A percentile compares a stretch with the other conserved stretches of the same genome.
Conservation (phyloP, 495 filamentous ascomycete species). For the Daldinia bambusicola region DNA sequence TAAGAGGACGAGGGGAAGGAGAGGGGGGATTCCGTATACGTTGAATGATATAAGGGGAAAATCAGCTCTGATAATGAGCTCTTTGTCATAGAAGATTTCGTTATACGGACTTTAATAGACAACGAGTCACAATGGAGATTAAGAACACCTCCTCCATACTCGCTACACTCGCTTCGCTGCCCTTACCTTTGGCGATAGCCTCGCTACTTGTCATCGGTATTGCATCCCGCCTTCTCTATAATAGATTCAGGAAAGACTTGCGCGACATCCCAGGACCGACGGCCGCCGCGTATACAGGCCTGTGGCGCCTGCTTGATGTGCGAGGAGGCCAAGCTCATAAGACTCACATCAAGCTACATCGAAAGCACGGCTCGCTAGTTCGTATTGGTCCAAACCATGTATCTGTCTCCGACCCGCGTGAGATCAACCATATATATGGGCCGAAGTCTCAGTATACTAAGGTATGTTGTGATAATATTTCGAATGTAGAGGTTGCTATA, state of each 20-base stretch:
- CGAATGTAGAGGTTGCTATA: not conserved
- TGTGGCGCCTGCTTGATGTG: not conserved
- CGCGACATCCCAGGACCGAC: slow-evolving; percentile 1
- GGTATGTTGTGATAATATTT: slow-evolving; percentile 3
- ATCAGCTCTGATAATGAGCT: not conserved
- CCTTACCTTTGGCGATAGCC: not conserved
- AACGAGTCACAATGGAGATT: not conserved
- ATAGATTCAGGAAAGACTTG: not conserved
- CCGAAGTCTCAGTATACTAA: slow-evolving; percentile 40
- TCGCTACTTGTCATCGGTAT: not conserved
- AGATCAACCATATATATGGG: slow-evolving; percentile 43
- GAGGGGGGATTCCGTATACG: not conserved
- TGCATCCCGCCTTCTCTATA: not conserved
- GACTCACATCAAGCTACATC: slow-evolving; percentile 46
- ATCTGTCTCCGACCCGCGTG: slow-evolving; percentile 43
- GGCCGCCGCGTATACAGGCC: not conserved
- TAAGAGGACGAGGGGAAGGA: not conserved
- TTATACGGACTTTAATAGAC: not conserved
- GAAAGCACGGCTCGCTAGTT: slow-evolving; percentile 53
- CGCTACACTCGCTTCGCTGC: not conserved
- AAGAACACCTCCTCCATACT: not conserved
- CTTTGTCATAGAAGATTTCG: not conserved
- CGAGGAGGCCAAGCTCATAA: not conserved
- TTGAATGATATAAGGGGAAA: not conserved
- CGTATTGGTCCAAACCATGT: slow-evolving; percentile 52